Evolutionary conservation across 257 asterid genomes (phyloP).

Genomic region (Solanum boliviense): DNA sequence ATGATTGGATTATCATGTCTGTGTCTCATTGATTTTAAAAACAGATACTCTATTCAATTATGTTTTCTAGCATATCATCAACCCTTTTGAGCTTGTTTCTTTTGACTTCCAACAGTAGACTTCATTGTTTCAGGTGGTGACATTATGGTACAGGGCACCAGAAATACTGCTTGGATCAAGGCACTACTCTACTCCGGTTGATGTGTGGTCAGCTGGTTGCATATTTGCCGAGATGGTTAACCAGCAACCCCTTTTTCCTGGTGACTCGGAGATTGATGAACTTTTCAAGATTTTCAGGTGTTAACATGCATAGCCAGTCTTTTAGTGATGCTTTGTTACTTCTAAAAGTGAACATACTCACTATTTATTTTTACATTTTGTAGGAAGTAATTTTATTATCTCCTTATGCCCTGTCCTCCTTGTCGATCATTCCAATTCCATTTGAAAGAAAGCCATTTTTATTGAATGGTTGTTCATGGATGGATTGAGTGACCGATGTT

Average conservation of each 20-base stretch:
- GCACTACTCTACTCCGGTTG: conserved; percentile 11
- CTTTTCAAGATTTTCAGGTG: conserved; percentile 11
- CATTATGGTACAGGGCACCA: conserved; percentile 25
- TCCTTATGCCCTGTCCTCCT: background rate
- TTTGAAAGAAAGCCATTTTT: background rate
- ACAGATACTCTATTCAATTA: background rate
- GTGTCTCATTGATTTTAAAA: background rate
- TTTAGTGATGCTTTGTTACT: background rate
- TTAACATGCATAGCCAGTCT: conserved; percentile 2
- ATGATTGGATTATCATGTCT: background rate
- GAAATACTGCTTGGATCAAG: conserved; percentile 8
- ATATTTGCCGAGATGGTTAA: conserved; percentile 20
- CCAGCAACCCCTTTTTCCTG: conserved; percentile 9
- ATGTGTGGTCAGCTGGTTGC: conserved; percentile 16
- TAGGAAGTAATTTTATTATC: background rate
- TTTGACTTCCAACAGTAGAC: background rate
- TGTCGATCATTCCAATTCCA: background rate
- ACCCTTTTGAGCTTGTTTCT: background rate
- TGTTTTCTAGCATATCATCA: background rate
- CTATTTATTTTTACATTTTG: background rate
- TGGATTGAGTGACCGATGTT: background rate
- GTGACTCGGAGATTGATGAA: background rate
- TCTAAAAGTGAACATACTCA: background rate
- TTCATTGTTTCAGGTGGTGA: conserved; percentile 60
- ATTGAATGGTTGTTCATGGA: background rate